A percentile compares a stretch with the other conserved stretches of the same genome.
Evolutionary conservation across 2,329 filamentous ascomycete genomes (phyloP).

Genomic region (Clonostachys byssicola): DNA sequence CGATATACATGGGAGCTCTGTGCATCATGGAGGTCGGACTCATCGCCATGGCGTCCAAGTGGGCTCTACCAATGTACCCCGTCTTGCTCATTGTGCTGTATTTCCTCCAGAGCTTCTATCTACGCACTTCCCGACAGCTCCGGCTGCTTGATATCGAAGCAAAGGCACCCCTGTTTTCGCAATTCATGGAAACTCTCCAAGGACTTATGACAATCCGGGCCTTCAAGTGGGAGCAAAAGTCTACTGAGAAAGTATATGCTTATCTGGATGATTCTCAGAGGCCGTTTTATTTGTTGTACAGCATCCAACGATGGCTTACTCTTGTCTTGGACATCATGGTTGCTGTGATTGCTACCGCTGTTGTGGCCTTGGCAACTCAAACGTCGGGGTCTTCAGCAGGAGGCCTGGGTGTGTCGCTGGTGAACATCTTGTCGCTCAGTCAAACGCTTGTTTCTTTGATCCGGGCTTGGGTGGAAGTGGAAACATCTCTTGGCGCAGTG

Average conservation of each 20-base stretch:
- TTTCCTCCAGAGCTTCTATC: conserved; percentile 41
- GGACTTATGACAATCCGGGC: conserved; percentile 44
- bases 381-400: conserved; percentile 15
- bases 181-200: conserved; percentile 42
- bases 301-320: conserved; percentile 43
- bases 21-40: conserved; percentile 29
- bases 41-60: conserved; percentile 38
- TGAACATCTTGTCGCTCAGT: conserved; percentile 19
- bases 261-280: conserved; percentile 42
- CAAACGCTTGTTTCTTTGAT: conserved; percentile 14
- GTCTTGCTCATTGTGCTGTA: conserved; percentile 38
- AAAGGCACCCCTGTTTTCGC: conserved; percentile 41
- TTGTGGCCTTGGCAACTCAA: conserved; percentile 37
- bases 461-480: conserved; percentile 21
- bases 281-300: conserved; percentile 43
- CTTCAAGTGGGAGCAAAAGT: conserved; percentile 41
- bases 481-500: conserved; percentile 18
- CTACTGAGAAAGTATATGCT: neutral
- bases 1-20: conserved; percentile 15
- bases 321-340: conserved; percentile 43
- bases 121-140: conserved; percentile 46
- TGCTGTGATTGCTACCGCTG: conserved; percentile 35
- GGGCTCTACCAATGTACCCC: conserved; percentile 44
- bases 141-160: conserved; percentile 46
- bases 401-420: conserved; percentile 14